phyloP scores from a whole-genome alignment of 768 basidiomycete genomes.

The Boletus reticulatus region DNA sequence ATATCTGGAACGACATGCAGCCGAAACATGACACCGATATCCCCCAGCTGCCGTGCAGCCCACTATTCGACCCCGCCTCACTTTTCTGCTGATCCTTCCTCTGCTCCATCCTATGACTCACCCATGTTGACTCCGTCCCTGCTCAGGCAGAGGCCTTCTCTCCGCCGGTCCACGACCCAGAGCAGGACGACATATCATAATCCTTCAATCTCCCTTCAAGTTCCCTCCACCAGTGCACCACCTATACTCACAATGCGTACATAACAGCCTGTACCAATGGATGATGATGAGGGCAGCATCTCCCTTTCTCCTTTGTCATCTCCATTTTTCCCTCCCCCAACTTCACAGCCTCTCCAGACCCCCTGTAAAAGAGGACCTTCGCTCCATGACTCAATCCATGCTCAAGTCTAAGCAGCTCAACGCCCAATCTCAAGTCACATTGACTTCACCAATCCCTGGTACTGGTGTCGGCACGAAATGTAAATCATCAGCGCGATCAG shows the following conservation, averaged over 20 bases:
- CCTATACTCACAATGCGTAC: slow-evolving; percentile 42
- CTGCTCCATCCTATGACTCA: slow-evolving; percentile 43
- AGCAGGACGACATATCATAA: slow-evolving; percentile 52
- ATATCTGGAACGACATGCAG: slow-evolving; percentile 32
- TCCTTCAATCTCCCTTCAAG: slow-evolving; percentile 52
- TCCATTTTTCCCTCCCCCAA: slow-evolving; percentile 42
- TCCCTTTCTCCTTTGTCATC: slow-evolving; percentile 54
- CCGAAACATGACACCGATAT: slow-evolving; percentile 29
- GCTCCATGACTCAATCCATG: slow-evolving; percentile 38
- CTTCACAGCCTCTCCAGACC: slow-evolving; percentile 58
- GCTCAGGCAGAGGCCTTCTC: slow-evolving; percentile 46
- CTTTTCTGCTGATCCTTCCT: slow-evolving; percentile 17
- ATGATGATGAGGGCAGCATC: slow-evolving; percentile 57
- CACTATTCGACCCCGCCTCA: slow-evolving; percentile 36
- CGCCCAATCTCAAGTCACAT: slow-evolving; percentile 3
- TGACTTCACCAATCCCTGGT: slow-evolving; percentile 20
- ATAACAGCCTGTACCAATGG: slow-evolving; percentile 29
- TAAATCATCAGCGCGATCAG: slow-evolving; percentile 48
- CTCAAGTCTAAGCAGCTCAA: slow-evolving; percentile 37
- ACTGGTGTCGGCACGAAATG: slow-evolving; percentile 60
- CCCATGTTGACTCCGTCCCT: slow-evolving; percentile 69
- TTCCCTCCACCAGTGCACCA: slow-evolving; percentile 44
- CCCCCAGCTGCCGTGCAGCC: slow-evolving; percentile 32
- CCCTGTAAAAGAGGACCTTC: slow-evolving; percentile 51
- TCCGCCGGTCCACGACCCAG: slow-evolving; percentile 23